These are phyloP conservation scores for Craterostigma plantagineum DNA, from an alignment of 257 asterid genomes.

Conservation along the genomic window DNA sequence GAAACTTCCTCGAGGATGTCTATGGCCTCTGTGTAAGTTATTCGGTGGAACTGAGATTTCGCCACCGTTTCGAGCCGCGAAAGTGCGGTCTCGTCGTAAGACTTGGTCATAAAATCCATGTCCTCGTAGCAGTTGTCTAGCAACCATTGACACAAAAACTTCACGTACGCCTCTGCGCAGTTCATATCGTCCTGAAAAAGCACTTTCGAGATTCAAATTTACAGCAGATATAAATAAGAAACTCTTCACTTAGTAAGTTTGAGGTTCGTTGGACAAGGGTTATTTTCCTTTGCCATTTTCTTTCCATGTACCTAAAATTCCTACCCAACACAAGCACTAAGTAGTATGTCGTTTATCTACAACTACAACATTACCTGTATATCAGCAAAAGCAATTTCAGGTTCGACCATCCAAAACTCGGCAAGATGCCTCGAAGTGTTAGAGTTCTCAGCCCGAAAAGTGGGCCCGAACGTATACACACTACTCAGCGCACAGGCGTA, in stretches of 20 bases:
- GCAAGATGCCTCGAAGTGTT: slow-evolving; percentile 93
- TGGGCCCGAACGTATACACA: slow-evolving; percentile 92
- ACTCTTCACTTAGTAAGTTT: too few relatives aligned
- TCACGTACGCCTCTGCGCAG: slow-evolving; percentile 96
- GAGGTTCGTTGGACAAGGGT: too few relatives aligned
- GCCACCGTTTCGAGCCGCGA: slow-evolving; percentile 76
- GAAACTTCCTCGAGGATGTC: slow-evolving; percentile 65
- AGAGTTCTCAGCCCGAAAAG: slow-evolving; percentile 88
- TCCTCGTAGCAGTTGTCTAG: slow-evolving; percentile 87
- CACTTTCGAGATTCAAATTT: too few relatives aligned
- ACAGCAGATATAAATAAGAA: too few relatives aligned
- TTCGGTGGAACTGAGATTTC: slow-evolving; percentile 39
- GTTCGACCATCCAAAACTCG: slow-evolving; percentile 99
- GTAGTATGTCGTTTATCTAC: too few relatives aligned
- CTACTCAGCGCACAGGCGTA: slow-evolving; percentile 86
- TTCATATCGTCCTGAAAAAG: slow-evolving; percentile 80
- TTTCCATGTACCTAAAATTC: too few relatives aligned
- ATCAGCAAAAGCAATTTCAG: slow-evolving; percentile 94
- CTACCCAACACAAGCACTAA: too few relatives aligned
- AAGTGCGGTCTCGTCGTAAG: slow-evolving; percentile 45
- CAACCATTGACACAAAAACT: slow-evolving; percentile 73
- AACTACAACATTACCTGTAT: slow-evolving; percentile 55
- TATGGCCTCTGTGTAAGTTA: slow-evolving; percentile 79
- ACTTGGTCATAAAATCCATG: slow-evolving; percentile 63
- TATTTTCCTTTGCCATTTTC: too few relatives aligned